These are phyloP conservation scores for Cryptococcus maquisensis DNA, from an alignment of 1,284 basidiomycete species.

Conservation along the genomic window DNA sequence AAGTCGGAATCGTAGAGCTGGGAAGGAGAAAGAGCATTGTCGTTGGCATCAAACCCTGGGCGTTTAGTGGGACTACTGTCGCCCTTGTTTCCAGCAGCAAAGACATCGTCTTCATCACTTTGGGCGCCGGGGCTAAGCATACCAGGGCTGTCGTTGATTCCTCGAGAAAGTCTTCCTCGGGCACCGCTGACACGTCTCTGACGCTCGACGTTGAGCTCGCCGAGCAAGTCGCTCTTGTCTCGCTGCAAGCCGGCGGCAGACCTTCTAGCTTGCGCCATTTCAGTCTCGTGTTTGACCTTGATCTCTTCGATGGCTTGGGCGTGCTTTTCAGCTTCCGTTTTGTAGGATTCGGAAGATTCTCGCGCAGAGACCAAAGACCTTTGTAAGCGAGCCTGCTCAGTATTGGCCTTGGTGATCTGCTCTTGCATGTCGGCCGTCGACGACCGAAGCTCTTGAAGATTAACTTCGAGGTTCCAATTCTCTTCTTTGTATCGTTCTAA, in stretches of 20 bases:
- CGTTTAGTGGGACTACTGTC: slow-evolving; percentile 59
- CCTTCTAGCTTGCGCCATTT: slow-evolving; percentile 83
- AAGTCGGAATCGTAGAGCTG: slow-evolving; percentile 47
- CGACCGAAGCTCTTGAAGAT: slow-evolving; percentile 76
- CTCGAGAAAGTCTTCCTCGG: slow-evolving; percentile 30
- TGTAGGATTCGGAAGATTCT: slow-evolving; percentile 76
- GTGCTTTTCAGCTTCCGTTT: slow-evolving; percentile 77
- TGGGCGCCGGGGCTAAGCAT: slow-evolving; percentile 43
- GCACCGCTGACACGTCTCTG: slow-evolving; percentile 33
- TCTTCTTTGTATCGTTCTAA: slow-evolving; percentile 83
- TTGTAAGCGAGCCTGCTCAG: slow-evolving; percentile 75
- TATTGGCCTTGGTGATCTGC: slow-evolving; percentile 65
- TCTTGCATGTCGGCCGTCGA: slow-evolving; percentile 66
- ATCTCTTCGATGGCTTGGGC: slow-evolving; percentile 64
- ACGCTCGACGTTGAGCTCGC: slow-evolving; percentile 69
- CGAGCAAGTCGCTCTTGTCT: slow-evolving; percentile 87
- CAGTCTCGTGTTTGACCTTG: slow-evolving; percentile 84
- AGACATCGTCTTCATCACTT: slow-evolving; percentile 64
- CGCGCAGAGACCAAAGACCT: slow-evolving; percentile 69
- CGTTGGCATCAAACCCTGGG: slow-evolving; percentile 58
- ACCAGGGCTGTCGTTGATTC: slow-evolving; percentile 51
- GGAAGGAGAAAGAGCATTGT: slow-evolving; percentile 50
- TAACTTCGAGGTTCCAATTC: slow-evolving; percentile 97
- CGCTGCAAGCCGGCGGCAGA: slow-evolving; percentile 79
- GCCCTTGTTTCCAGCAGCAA: slow-evolving; percentile 54